Evolutionary conservation across 2,329 filamentous ascomycete genomes (phyloP).

Genomic region (Fusarium setosum): DNA sequence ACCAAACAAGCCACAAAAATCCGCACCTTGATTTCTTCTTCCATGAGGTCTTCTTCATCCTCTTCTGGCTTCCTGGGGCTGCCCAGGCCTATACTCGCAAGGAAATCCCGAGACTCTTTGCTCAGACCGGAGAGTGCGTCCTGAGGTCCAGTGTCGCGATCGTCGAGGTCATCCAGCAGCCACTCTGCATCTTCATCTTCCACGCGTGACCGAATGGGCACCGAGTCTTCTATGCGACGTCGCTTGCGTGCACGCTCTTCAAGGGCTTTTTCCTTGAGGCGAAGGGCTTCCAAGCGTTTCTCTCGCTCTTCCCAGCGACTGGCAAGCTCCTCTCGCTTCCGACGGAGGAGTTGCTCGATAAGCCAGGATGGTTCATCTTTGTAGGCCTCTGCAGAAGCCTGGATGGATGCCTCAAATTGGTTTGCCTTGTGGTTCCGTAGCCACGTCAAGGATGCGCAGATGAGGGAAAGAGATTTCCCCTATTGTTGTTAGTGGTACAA

Average conservation of each 20-base stretch:
- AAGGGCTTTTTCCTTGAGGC: slow-evolving; percentile 70
- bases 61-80: slow-evolving; percentile 48
- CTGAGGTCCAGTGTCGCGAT: slow-evolving; percentile 49
- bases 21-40: slow-evolving; percentile 75
- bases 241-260: slow-evolving; percentile 63
- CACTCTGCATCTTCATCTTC: slow-evolving; percentile 76
- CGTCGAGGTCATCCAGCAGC: slow-evolving; percentile 77
- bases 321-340: slow-evolving; percentile 74
- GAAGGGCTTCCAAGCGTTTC: slow-evolving; percentile 72
- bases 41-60: slow-evolving; percentile 58
- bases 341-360: slow-evolving; percentile 77
- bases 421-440: slow-evolving; percentile 81
- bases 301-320: slow-evolving; percentile 79
- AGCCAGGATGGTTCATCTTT: slow-evolving; percentile 88
- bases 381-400: slow-evolving; percentile 54
- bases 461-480: slow-evolving; percentile 92
- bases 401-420: slow-evolving; percentile 65
- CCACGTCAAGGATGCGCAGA: slow-evolving; percentile 91
- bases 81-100: slow-evolving; percentile 72
- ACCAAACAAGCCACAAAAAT: background rate
- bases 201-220: slow-evolving; percentile 28
- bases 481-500: slow-evolving; percentile 46
- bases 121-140: slow-evolving; percentile 70
- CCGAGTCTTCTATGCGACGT: slow-evolving; percentile 53
- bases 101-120: slow-evolving; percentile 78